A percentile compares a stretch with the other conserved stretches of the same genome.
phyloP scores from a whole-genome alignment of 345 rosid genomes.

The Populus nigra region DNA sequence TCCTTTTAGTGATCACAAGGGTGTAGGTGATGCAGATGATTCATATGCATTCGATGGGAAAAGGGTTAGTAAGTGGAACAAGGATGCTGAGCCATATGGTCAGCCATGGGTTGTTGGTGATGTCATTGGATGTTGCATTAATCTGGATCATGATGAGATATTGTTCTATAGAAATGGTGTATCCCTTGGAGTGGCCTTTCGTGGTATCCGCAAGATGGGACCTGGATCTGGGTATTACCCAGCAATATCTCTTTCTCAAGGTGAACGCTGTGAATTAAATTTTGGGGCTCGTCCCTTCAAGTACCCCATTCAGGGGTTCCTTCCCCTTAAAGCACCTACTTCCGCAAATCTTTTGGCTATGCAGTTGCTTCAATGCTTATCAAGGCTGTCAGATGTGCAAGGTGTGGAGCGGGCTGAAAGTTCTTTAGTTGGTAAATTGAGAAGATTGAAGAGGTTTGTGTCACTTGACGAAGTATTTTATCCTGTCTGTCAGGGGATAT shows the following conservation, averaged over 20 bases:
- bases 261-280: slow-evolving; percentile 82
- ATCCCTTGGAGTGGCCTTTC: slow-evolving; percentile 78
- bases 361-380: slow-evolving; percentile 64
- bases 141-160: slow-evolving; percentile 66
- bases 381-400: slow-evolving; percentile 61
- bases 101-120: slow-evolving; percentile 93
- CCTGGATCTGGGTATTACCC: slow-evolving; percentile 87
- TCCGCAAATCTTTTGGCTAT: slow-evolving; percentile 39
- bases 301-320: slow-evolving; percentile 59
- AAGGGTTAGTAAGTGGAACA: slow-evolving; percentile 89
- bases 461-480: slow-evolving; percentile 64
- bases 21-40: slow-evolving; percentile 98
- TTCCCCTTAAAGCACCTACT: slow-evolving; percentile 72
- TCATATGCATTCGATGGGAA: slow-evolving; percentile 97
- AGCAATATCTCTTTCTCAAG: slow-evolving; percentile 86
- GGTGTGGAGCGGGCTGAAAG: slow-evolving; percentile 50
- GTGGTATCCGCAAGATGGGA: slow-evolving; percentile 70
- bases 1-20: slow-evolving; percentile 86
- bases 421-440: slow-evolving; percentile 57
- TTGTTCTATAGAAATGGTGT: slow-evolving; percentile 79
- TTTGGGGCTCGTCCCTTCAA: slow-evolving; percentile 84
- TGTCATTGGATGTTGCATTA: slow-evolving; percentile 90
- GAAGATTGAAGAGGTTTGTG: slow-evolving; percentile 78
- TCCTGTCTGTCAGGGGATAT: slow-evolving; percentile 71
- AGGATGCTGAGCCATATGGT: slow-evolving; percentile 72